Evolutionary conservation across 2,329 filamentous ascomycete genomes (phyloP), one percentile per base, ranked within the genome.

Genomic region (Fusarium veterinarium): DNA sequence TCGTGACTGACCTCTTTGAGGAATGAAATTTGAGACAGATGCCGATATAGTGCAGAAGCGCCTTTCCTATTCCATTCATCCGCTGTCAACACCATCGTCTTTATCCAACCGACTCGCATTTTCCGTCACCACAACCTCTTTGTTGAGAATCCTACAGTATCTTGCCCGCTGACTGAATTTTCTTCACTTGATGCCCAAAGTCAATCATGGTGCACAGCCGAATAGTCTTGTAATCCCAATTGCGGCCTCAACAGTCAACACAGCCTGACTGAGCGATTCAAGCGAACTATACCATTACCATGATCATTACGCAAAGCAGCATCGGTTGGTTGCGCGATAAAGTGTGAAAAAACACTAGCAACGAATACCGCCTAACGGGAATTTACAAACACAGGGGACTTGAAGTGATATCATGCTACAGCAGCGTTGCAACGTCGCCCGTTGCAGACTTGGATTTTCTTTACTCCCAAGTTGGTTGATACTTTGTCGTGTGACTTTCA

Each of bases 401-500:
- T 64, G 57, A 63, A 71, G 79, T 81, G 79, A 80, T 80, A 80
- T 81, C 79, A 81, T 80, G 65, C 52, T 67, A 79, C 78, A 78
- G 71, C 38, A 73, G 48, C 56, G 41, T 55, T 65, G 52, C 60
- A 74, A 74, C 73, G 63, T 75, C 69, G 49, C 58, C 63, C 57
- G 58, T 67, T 62, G 66, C 70, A 67, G 69, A 63, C 37, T 61
- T 57, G 69, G 67, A 42, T 63, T 55, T 64, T 55, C 33, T 37
- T 58, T 63, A 44, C 48, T 59, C 60, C 31, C 55, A 65, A 65
- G 52, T 57, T 72, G 59, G 59, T 68, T 62, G 75, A 61, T 55
- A 67, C 48, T 60, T 71, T 75, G 75, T 77, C 76, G 75, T 76
- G 74, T 75, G 76, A 77, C 73, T 75, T 67, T 56, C 37, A 58